Evolutionary conservation across 2,329 filamentous ascomycete species (phyloP).

Genomic region (Sclerotinia spermophila): DNA sequence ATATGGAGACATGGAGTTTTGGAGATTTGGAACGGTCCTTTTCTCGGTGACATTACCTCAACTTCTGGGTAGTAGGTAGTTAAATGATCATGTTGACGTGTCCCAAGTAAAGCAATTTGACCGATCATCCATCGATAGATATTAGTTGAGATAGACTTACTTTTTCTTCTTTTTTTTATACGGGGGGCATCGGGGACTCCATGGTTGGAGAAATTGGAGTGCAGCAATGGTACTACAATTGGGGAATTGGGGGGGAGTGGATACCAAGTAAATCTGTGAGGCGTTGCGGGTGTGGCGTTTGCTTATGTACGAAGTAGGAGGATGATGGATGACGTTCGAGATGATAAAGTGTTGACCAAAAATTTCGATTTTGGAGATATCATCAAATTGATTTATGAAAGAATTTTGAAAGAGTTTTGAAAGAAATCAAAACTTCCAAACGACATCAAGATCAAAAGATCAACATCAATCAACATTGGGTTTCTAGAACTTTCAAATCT

Average conservation of each 20-base stretch:
- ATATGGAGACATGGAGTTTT: neutral
- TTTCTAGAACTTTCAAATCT: neutral
- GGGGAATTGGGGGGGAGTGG: neutral
- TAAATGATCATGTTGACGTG: neutral
- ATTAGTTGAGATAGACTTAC: neutral
- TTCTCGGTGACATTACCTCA: slow-evolving; percentile 1
- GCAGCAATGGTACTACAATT: neutral
- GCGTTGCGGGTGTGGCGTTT: neutral
- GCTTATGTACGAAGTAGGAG: neutral
- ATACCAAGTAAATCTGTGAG: neutral
- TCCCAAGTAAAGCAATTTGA: neutral
- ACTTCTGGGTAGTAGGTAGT: neutral
- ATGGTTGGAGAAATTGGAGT: slow-evolving; percentile 7
- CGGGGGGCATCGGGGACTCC: slow-evolving; percentile 6
- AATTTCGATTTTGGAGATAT: neutral
- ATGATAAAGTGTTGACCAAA: neutral
- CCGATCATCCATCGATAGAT: neutral
- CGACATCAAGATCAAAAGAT: neutral
- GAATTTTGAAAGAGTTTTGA: neutral
- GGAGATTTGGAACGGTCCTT: neutral
- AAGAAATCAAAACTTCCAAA: neutral
- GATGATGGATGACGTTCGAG: neutral
- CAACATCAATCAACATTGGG: too few relatives aligned
- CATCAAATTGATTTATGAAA: neutral
- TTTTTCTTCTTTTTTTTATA: too few relatives aligned